Percentiles rank a stretch among this genome's conserved stretches.
phyloP scores from a whole-genome alignment of 768 basidiomycete genomes.

The Kwoniella dejecticola region DNA sequence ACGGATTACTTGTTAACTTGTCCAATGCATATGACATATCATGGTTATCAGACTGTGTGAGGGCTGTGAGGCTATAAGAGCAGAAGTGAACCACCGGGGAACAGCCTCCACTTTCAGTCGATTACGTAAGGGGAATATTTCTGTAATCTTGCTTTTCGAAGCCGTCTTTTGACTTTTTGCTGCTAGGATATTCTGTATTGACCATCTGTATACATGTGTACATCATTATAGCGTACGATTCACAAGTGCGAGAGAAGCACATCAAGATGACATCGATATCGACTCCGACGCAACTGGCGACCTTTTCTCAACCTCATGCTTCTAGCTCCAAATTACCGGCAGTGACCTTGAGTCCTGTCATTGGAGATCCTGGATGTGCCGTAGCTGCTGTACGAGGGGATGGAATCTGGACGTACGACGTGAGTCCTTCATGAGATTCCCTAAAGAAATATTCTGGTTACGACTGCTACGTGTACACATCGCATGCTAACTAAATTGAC shows the following conservation, averaged over 20 bases:
- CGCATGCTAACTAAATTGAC: no score
- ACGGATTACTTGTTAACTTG: no score
- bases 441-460: no score
- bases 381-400: conserved; percentile 54
- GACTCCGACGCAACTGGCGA: conserved; percentile 46
- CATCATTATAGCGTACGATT: no score
- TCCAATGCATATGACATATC: no score
- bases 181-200: neutral
- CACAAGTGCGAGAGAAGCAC: no score
- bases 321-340: conserved; percentile 42
- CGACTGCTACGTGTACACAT: no score
- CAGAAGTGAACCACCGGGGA: no score
- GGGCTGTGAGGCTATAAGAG: no score
- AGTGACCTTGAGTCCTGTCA: conserved; percentile 44
- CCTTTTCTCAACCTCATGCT: conserved; percentile 47
- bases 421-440: conserved; percentile 28
- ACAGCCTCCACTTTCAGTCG: conserved; percentile 3
- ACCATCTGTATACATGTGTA: no score
- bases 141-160: neutral
- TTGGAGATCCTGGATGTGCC: conserved; percentile 30
- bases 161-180: neutral
- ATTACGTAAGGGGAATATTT: conserved; percentile 22
- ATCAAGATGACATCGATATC: conserved; percentile 33
- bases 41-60: no score
- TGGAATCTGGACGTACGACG: conserved; percentile 56